Base-by-base conservation (phyloP, 305 asterid genomes). In the Solanum hybrid region DNA sequence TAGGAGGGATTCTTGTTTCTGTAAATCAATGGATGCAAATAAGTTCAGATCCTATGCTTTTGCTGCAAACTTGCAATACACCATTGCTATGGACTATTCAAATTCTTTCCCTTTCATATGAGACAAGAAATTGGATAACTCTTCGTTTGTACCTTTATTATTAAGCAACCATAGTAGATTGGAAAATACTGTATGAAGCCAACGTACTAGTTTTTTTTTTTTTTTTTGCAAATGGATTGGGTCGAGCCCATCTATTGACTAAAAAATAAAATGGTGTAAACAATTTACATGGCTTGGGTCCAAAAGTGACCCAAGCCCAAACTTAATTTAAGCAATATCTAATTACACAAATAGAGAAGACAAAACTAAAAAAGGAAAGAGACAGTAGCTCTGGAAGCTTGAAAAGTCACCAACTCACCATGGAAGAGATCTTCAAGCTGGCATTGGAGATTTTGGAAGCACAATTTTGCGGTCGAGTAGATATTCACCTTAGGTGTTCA, bases 1-100 rank as follows among this genome's bases (percentile, higher is more conserved):
- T 57, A 51, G 88, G 88, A 84, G 4, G 45, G 76, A 51, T 84
- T 84, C 29, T 57, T 84, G 31, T 51, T 84, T 51, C 88, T 84
- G 88, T 51, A 84, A 29, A 45, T 83, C 39, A 84, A 31, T 51
- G 73, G 88, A 83, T 84, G 88, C 76, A 84, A 51, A 51, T 84
- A 51, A 51, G 88, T 51, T 31, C 5, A 78, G 29, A 31, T 29
- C 31, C 77, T 29, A 22, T 51, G 39, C 39, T 84, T 51, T 45
- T 45, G 27, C 26, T 83, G 72, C 68, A 37, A 80, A 32, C 38
- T 76, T 79, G 85, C 86, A 79, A 79, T 79, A 14, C 87, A 81
- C 87, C 32, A 81, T 27, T 41, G 87, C 32, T 38, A 82, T 17
- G 87, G 87, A 41, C 87, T 39, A 81, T 15, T 79, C 31, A 82